Evolutionary conservation across 2,329 filamentous ascomycete species (phyloP).

Genomic region (Cladophialophora carrionii): DNA sequence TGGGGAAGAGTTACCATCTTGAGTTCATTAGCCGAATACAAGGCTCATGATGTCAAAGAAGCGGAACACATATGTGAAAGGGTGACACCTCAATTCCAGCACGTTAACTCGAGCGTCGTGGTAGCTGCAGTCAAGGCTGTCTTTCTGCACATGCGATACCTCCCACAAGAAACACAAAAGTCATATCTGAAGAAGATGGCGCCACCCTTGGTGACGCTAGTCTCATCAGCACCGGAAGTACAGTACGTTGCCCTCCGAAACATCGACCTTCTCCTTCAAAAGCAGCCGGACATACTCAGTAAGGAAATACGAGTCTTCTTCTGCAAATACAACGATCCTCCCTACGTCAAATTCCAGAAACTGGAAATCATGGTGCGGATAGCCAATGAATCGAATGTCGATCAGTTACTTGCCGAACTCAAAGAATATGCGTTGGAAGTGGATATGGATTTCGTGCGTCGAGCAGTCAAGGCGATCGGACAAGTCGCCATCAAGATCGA

Average conservation of each 20-base stretch:
- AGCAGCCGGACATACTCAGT: slow-evolving; percentile 93
- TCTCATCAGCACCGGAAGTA: slow-evolving; percentile 93
- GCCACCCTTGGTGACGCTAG: slow-evolving; percentile 89
- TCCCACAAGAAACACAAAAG: slow-evolving; percentile 75
- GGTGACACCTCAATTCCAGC: slow-evolving; percentile 95
- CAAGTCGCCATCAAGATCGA: slow-evolving; percentile 99
- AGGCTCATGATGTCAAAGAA: slow-evolving; percentile 85
- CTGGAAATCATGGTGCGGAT: slow-evolving; percentile 99
- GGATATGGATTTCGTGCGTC: slow-evolving; percentile 97
- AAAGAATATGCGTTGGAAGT: slow-evolving; percentile 98
- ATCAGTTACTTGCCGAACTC: slow-evolving; percentile 88
- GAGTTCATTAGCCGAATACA: slow-evolving; percentile 85
- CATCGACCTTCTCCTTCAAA: slow-evolving; percentile 92
- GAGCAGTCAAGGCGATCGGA: slow-evolving; percentile 93
- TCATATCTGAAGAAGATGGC: slow-evolving; percentile 99
- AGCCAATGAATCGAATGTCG: slow-evolving; percentile 94
- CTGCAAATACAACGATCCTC: slow-evolving; percentile 99
- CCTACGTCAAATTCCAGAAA: slow-evolving; percentile 96
- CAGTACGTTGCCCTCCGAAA: slow-evolving; percentile 96
- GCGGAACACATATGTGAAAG: slow-evolving; percentile 97
- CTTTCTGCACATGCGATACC: slow-evolving; percentile 89
- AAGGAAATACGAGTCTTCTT: slow-evolving; percentile 99
- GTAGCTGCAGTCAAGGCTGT: slow-evolving; percentile 97
- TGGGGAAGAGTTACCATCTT: slow-evolving; percentile 96
- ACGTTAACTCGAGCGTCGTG: slow-evolving; percentile 96